Conservation (phyloP, 176 grass and related monocot species). For the Oryza australiensis region DNA sequence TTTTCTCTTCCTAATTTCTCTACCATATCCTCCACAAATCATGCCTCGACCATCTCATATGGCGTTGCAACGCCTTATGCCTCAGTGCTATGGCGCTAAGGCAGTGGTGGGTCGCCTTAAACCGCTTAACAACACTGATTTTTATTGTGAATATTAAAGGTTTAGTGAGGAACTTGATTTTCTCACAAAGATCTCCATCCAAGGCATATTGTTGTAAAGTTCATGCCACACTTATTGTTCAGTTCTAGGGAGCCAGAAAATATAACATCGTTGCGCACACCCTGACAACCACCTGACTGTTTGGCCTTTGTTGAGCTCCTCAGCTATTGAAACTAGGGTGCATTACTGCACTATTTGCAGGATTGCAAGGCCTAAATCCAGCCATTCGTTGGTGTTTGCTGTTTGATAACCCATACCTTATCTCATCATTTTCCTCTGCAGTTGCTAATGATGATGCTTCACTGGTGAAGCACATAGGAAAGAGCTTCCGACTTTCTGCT, state of each 20-base stretch:
- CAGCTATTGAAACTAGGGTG: slow-evolving; percentile 8
- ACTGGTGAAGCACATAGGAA: slow-evolving; percentile 78
- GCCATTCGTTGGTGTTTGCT: neutral
- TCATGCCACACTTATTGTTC: neutral
- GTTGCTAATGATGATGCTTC: slow-evolving; percentile 84
- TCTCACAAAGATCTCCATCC: too few relatives aligned
- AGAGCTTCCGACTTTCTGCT: slow-evolving; percentile 86
- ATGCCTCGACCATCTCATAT: too few relatives aligned
- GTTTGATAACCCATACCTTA: neutral
- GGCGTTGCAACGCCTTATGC: too few relatives aligned
- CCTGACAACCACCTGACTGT: neutral
- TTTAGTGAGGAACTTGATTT: too few relatives aligned
- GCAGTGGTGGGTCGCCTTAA: too few relatives aligned
- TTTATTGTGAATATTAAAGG: too few relatives aligned
- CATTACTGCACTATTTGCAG: neutral
- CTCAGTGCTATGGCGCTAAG: too few relatives aligned
- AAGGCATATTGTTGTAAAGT: neutral
- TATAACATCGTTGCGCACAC: neutral
- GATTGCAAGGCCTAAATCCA: neutral
- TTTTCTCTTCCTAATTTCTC: too few relatives aligned
- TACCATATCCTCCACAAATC: too few relatives aligned
- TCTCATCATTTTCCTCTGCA: slow-evolving; percentile 24
- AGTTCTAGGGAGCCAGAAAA: neutral
- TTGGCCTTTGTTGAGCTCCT: neutral
- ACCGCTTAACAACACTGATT: too few relatives aligned